These are phyloP conservation scores for Spizellomyces sp. DNA, from an alignment of 192 early-diverging fungal species.

Conservation along the genomic window DNA sequence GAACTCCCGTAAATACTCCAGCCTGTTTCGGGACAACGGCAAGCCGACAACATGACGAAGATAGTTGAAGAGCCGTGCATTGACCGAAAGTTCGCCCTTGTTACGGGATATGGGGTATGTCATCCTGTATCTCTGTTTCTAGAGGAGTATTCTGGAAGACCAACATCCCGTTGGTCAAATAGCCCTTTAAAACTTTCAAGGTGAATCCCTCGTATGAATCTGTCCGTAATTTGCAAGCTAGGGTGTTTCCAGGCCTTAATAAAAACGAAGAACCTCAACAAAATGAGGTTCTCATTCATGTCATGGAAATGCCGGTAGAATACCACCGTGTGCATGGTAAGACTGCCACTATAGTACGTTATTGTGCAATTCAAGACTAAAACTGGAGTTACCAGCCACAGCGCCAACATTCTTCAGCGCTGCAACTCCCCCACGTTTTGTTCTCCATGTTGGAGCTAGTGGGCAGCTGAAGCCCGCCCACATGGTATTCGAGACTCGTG, in stretches of 20 bases:
- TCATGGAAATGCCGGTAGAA: not conserved
- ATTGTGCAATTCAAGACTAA: too few species aligned
- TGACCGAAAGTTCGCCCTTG: not conserved
- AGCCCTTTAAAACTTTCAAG: not conserved
- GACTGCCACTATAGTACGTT: not conserved
- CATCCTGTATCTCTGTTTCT: not conserved
- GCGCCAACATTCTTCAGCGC: not conserved
- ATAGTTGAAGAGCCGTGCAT: too few species aligned
- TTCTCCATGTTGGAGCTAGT: constrained; percentile 10
- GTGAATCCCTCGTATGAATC: constrained; percentile 13
- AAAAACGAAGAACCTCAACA: not conserved
- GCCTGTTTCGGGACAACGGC: too few species aligned
- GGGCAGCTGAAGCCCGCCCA: not conserved
- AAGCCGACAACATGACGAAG: too few species aligned
- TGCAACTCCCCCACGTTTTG: not conserved
- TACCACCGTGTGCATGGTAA: constrained; percentile 4
- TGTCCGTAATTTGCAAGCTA: constrained; percentile 2
- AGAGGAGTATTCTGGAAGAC: not conserved
- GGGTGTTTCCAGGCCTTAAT: not conserved
- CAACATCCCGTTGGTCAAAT: not conserved
- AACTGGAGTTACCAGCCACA: not conserved
- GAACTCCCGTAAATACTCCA: too few species aligned
- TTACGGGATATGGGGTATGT: constrained; percentile 6
- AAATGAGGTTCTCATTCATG: not conserved
- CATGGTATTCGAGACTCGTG: not conserved